Base-by-base conservation (phyloP, 768 basidiomycete species). In the Amanita brunnescens region DNA sequence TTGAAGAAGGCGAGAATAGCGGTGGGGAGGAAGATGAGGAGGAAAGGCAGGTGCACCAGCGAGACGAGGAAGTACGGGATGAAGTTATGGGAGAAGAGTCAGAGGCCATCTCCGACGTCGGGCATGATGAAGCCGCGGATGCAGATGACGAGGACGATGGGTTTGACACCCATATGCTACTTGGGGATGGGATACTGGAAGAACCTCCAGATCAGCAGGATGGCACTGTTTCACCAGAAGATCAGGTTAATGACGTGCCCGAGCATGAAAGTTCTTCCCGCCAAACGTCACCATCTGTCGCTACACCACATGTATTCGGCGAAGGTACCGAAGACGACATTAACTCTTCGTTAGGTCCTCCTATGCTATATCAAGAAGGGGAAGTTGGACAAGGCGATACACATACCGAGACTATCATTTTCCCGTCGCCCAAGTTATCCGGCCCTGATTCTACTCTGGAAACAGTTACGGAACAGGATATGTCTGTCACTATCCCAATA, bases 1-100 rank as follows among this genome's bases (percentile, higher is more conserved):
- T 57, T 7, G 67, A 59, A 6, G 58, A 56, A 3, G 62, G 62
- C 6, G 65, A 61, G 7, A 69, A 64, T 7, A 62, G 57, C 12
- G 66, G 59, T 1, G 60, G 21, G 12, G 64, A 63, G 3, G 70
- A 63, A 1, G 65, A 64, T 2, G 70, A 64, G 1, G 71, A 66
- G n/a, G 50, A 51, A 44, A 33, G 33, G 24, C 64, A 41, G 10
- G 53, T 54, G 30, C 29, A 37, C 6, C 29, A 13, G 13, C 24
- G n/a, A 2, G 42, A 34, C 13, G 54, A 53, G 13, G 58, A 58
- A 40, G 42, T 42, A 30, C 39, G 23, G 10, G 59, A 47, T 21
- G 51, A 48, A 10, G 23, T 37, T 5, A 33, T 52, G 21, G 8
- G 21, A 21, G 52, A 16, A 2, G 58, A 48, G 37, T 26, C 46